These are phyloP conservation scores for Dictyostelium purpureum DNA, from an alignment of 78 protist genomes.

Conservation along the genomic window DNA sequence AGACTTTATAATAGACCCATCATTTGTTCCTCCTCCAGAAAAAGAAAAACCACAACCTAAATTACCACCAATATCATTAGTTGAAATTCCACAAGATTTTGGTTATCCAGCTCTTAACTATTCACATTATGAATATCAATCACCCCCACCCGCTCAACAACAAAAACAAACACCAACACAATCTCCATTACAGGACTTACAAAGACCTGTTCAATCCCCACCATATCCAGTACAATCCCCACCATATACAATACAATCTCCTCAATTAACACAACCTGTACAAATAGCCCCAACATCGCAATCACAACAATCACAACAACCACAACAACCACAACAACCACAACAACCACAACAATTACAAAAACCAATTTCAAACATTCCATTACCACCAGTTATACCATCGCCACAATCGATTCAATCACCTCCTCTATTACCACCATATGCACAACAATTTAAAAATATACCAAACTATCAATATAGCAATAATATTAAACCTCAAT, in stretches of 20 bases:
- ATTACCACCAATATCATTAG: not conserved
- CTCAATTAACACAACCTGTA: not conserved
- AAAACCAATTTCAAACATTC: not conserved
- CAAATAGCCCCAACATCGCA: not conserved
- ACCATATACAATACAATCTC: not conserved
- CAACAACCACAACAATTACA: not conserved
- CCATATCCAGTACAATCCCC: not conserved
- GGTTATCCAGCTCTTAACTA: constrained; percentile 12
- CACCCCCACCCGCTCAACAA: not conserved
- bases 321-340: constrained; percentile 13
- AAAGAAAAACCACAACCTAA: not conserved
- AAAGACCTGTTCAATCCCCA: not conserved
- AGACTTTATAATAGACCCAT: constrained; percentile 33
- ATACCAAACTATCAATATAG: not conserved
- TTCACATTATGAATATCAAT: not conserved
- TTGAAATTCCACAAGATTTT: not conserved
- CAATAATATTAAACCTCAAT: not conserved
- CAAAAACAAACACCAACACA: not conserved
- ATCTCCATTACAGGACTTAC: too few species aligned
- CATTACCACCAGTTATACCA: constrained; percentile 2
- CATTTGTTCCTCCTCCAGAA: constrained; percentile 61
- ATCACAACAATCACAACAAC: constrained; percentile 8
- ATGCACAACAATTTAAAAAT: too few species aligned
- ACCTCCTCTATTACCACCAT: too few species aligned
- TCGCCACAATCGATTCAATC: too few species aligned